Conservation (phyloP, 108 stramenopile species). For the Skeletonema grethae region DNA sequence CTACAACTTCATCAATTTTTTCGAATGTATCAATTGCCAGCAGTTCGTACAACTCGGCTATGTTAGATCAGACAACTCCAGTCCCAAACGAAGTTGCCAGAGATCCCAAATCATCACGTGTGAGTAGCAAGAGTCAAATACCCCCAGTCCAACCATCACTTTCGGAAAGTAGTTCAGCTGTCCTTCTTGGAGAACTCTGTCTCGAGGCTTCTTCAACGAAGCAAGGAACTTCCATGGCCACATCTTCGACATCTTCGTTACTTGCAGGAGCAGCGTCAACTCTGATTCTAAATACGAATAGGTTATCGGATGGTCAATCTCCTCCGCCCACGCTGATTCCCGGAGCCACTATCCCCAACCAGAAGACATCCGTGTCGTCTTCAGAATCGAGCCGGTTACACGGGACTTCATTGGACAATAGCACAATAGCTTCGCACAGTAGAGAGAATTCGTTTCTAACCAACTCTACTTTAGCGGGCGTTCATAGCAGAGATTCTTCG, state of each 20-base stretch:
- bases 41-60: neutral
- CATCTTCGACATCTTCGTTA: conserved; percentile 23
- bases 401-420: neutral
- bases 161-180: neutral
- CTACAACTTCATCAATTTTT: neutral
- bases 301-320: neutral
- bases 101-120: neutral
- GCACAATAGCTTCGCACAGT: conserved; percentile 29
- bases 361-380: conserved; percentile 1
- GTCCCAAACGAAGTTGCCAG: neutral
- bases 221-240: conserved; percentile 3
- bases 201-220: conserved; percentile 3
- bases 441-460: conserved; percentile 38
- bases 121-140: neutral
- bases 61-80: neutral
- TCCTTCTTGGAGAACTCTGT: neutral
- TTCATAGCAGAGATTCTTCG: conserved; percentile 47
- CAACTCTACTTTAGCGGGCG: conserved; percentile 20
- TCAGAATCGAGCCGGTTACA: neutral
- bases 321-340: neutral
- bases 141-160: neutral
- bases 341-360: neutral
- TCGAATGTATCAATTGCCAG: neutral
- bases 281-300: conserved; percentile 22
- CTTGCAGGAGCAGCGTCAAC: conserved; percentile 21